Evolutionary conservation across 306 rosid genomes (phyloP), one percentile per base, ranked within the genome.

Genomic region (Albizia julibrissin): DNA sequence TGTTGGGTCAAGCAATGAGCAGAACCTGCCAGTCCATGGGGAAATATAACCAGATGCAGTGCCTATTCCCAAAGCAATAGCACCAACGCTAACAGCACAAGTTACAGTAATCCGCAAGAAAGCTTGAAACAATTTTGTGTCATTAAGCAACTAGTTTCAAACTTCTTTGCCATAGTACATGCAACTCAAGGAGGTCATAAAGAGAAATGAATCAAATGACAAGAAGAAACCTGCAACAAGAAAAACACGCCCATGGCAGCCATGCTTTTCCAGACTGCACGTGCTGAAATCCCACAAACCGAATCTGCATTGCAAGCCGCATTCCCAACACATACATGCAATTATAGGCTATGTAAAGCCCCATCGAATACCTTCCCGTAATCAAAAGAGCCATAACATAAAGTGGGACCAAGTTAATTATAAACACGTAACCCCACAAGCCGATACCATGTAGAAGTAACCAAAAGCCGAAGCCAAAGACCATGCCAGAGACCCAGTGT

Each of bases 191-290:
- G n/a, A n/a, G n/a, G n/a, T n/a, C n/a, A n/a, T n/a, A n/a, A n/a
- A n/a, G n/a, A n/a, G n/a, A n/a, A n/a, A n/a, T n/a, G n/a, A n/a
- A n/a, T n/a, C n/a, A n/a, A n/a, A n/a, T n/a, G n/a, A n/a, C n/a
- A n/a, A n/a, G n/a, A n/a, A n/a, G n/a, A n/a, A n/a, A n/a, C n/a
- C n/a, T n/a, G n/a, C n/a, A n/a, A n/a, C n/a, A n/a, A n/a, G n/a
- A n/a, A n/a, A n/a, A n/a, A n/a, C n/a, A n/a, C n/a, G n/a, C n/a
- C n/a, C n/a, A n/a, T n/a, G n/a, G n/a, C n/a, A n/a, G n/a, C n/a
- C n/a, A n/a, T n/a, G n/a, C n/a, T n/a, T n/a, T n/a, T n/a, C 99
- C 99, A 18, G 99, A 95, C 83, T 92, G 99, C n/a, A 95, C 99
- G 74, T 95, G 99, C 82, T 95, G 99, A 86, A 95, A 95, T 37